Conservation (phyloP, 1,284 basidiomycete species). For the Cerrena zonata region DNA sequence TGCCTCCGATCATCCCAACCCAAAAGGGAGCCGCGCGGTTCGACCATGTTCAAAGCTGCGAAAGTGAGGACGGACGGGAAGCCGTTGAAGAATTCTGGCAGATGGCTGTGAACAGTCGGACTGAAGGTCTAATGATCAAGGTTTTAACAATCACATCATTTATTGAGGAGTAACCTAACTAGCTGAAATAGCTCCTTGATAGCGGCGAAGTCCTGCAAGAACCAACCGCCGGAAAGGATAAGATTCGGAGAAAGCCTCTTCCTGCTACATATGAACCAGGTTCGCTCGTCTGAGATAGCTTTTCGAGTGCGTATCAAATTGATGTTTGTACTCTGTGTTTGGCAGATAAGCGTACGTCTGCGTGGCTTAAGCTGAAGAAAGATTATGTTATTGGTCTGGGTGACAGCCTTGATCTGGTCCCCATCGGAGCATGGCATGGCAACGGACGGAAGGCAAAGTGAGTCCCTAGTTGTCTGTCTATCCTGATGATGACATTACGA, state of each 20-base stretch:
- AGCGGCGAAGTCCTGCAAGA: slow-evolving; percentile 39
- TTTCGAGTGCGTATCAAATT: too few species aligned
- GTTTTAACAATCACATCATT: slow-evolving; percentile 34
- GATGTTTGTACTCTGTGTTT: not conserved
- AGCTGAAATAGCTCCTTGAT: slow-evolving; percentile 49
- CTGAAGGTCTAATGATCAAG: slow-evolving; percentile 94
- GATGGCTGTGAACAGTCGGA: slow-evolving; percentile 73
- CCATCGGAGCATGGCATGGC: slow-evolving; percentile 80
- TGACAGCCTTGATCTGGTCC: slow-evolving; percentile 73
- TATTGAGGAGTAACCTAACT: slow-evolving; percentile 17
- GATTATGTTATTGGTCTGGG: slow-evolving; percentile 74
- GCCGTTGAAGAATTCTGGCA: slow-evolving; percentile 77
- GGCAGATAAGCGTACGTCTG: slow-evolving; percentile 65
- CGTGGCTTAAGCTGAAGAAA: slow-evolving; percentile 50
- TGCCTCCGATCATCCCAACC: slow-evolving; percentile 49
- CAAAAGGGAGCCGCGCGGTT: slow-evolving; percentile 58
- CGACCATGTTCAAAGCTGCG: slow-evolving; percentile 72
- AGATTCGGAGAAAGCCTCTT: slow-evolving; percentile 60
- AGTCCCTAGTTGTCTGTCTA: not conserved
- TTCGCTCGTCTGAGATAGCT: slow-evolving; percentile 16
- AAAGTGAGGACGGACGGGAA: slow-evolving; percentile 60
- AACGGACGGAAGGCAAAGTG: slow-evolving; percentile 84
- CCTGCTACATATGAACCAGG: slow-evolving; percentile 88
- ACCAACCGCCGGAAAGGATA: slow-evolving; percentile 29
- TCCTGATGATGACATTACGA: not conserved